Evolutionary conservation across 495 filamentous ascomycete species (phyloP).

Genomic region (Lichina pygmaea): DNA sequence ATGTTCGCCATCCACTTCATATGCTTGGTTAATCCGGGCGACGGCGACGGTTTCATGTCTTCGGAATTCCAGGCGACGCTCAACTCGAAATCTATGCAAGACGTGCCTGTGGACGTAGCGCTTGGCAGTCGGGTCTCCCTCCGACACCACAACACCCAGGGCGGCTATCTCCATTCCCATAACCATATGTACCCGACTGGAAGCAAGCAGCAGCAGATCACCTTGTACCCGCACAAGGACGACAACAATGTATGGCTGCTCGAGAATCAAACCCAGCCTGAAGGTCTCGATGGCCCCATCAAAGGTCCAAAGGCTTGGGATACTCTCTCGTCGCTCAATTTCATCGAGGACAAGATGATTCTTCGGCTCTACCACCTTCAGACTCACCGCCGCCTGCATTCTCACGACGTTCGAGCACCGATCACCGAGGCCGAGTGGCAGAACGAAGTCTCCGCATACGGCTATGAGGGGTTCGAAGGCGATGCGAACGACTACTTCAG

Average conservation of each 20-base stretch:
- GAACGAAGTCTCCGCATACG: constrained; percentile 92
- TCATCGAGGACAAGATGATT: constrained; percentile 53
- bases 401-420: constrained; percentile 90
- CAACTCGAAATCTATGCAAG: constrained; percentile 87
- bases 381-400: constrained; percentile 76
- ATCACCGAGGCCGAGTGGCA: constrained; percentile 97
- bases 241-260: constrained; percentile 87
- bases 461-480: constrained; percentile 86
- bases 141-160: constrained; percentile 88
- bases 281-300: constrained; percentile 49
- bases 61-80: constrained; percentile 95
- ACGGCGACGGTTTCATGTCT: constrained; percentile 98
- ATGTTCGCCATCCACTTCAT: constrained; percentile 94
- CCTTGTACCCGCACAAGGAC: constrained; percentile 95
- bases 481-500: constrained; percentile 94
- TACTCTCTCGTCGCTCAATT: constrained; percentile 30
- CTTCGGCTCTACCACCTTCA: constrained; percentile 59
- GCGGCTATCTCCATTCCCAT: constrained; percentile 92
- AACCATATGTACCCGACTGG: constrained; percentile 90
- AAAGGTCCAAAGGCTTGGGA: constrained; percentile 69
- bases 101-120: constrained; percentile 75
- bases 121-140: constrained; percentile 67
- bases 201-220: constrained; percentile 96
- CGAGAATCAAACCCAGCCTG: constrained; percentile 86
- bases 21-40: constrained; percentile 78